Base-by-base conservation (phyloP, 2,329 filamentous ascomycete species). In the Colletotrichum trifolii region DNA sequence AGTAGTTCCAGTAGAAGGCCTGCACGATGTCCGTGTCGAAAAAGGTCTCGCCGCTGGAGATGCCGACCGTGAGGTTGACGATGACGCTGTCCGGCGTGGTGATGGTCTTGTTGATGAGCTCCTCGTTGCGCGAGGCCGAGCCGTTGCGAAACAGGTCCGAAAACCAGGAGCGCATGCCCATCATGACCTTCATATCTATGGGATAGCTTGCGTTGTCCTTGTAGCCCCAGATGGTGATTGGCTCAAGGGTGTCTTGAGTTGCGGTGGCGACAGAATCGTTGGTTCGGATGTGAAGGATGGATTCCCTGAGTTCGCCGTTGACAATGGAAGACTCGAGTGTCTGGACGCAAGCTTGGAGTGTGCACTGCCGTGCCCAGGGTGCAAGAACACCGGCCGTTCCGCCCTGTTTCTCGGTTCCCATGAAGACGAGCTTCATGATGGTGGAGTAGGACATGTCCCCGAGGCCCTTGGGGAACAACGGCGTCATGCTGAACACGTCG, bases 1-100 rank as follows among this genome's bases (percentile, higher is more conserved):
- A 78, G 70, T 78, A 77, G 64, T 77, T 76, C 76, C 75, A 77
- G 69, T 78, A 79, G 53, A 79, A 78, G 2, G 75, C 76, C 34
- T 77, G 76, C 12, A 78, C 75, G 50, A 78, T 72, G 56, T 79
- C 77, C 1, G 72, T 75, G 57, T 76, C 74, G 66, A 75, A 75
- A 61, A 75, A 75, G 5, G 73, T 76, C 47, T 70, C 69, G 11
- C 74, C 74, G 8, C 69, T 72, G 2, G 73, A 72, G 36, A 76
- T 75, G 17, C 74, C 75, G 4, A 75, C 74, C 2, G 73, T 75
- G 8, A 75, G 69, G 54, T 75, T 75, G 40, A 75, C 74, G 9
- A 71, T 73, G 4, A 76, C 70, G 54, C 60, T 71, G 54, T 70
- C 68, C 6, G 64, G 56, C 3, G 61, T 40, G 8, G 69, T 70